A percentile compares a stretch with the other conserved stretches of the same genome.
These are phyloP conservation scores for Kodamaea sagamina DNA, from an alignment of 805 yeast genomes.

Conservation along the genomic window DNA sequence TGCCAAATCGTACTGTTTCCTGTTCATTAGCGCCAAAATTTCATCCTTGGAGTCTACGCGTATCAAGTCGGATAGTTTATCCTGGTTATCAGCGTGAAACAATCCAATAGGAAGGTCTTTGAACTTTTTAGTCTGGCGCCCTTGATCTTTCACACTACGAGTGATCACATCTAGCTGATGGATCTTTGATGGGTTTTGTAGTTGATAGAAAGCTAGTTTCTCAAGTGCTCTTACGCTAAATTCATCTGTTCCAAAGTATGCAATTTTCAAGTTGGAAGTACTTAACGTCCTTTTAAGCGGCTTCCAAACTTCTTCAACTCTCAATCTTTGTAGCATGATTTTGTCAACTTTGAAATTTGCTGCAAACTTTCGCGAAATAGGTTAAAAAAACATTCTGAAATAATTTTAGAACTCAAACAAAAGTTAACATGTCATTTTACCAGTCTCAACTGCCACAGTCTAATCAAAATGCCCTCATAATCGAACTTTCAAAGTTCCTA, in stretches of 20 bases:
- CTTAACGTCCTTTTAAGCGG: neutral
- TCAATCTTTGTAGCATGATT: neutral
- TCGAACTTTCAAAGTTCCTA: slow-evolving; percentile 29
- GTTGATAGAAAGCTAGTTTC: slow-evolving; percentile 30
- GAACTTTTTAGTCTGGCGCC: slow-evolving; percentile 51
- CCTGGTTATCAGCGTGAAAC: slow-evolving; percentile 26
- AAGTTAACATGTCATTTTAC: slow-evolving; percentile 9
- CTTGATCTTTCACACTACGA: slow-evolving; percentile 61
- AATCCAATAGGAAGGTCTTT: slow-evolving; percentile 53
- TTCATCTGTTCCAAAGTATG: slow-evolving; percentile 77
- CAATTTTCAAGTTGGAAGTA: slow-evolving; percentile 34
- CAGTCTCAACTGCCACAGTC: slow-evolving; percentile 7
- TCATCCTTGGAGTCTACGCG: slow-evolving; percentile 56
- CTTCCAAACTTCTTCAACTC: neutral
- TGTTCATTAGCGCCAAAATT: slow-evolving; percentile 26
- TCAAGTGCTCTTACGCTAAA: slow-evolving; percentile 62
- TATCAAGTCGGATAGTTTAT: slow-evolving; percentile 34
- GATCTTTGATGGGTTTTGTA: slow-evolving; percentile 20
- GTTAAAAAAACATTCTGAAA: neutral
- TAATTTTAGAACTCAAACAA: neutral
- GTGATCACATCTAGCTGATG: slow-evolving; percentile 61
- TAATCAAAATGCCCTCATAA: slow-evolving; percentile 14
- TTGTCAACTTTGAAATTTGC: no score
- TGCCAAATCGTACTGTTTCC: slow-evolving; percentile 54
- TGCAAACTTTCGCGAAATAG: no score